Evolutionary conservation across 2,329 filamentous ascomycete species (phyloP).

Genomic region (Metarhizium humberi): DNA sequence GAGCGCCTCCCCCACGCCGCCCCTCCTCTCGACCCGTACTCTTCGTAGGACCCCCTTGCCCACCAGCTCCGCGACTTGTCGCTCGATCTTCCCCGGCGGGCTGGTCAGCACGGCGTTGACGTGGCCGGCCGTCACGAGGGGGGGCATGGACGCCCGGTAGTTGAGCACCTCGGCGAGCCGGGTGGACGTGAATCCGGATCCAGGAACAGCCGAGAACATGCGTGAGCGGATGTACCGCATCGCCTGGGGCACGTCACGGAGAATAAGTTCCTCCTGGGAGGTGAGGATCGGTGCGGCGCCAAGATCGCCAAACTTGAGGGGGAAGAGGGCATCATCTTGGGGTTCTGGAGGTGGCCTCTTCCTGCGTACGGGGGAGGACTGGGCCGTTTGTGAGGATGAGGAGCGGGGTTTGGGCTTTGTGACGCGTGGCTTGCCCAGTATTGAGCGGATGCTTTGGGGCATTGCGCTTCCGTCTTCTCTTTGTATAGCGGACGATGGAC

Average conservation of each 20-base stretch:
- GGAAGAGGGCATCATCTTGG: slow-evolving; percentile 21
- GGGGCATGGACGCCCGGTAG: slow-evolving; percentile 49
- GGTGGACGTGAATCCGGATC: slow-evolving; percentile 53
- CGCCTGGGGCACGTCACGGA: slow-evolving; percentile 55
- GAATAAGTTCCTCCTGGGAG: slow-evolving; percentile 35
- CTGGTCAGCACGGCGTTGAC: slow-evolving; percentile 49
- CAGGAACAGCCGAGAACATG: slow-evolving; percentile 58
- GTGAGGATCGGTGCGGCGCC: slow-evolving; percentile 48
- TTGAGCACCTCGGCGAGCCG: slow-evolving; percentile 55
- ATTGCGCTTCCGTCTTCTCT: slow-evolving; percentile 11
- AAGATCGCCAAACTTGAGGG: slow-evolving; percentile 47
- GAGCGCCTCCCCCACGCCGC: slow-evolving; percentile 54
- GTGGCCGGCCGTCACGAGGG: slow-evolving; percentile 57
- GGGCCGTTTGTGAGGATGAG: slow-evolving; percentile 6
- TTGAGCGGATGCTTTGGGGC: slow-evolving; percentile 25
- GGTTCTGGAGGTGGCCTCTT: slow-evolving; percentile 12
- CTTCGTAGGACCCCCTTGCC: slow-evolving; percentile 48
- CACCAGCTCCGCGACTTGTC: slow-evolving; percentile 55
- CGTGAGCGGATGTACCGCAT: slow-evolving; percentile 49
- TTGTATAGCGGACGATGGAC: not conserved
- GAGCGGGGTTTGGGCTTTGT: slow-evolving; percentile 18
- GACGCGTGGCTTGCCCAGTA: slow-evolving; percentile 28
- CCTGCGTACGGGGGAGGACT: slow-evolving; percentile 11
- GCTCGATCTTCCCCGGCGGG: slow-evolving; percentile 53
- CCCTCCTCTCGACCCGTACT: slow-evolving; percentile 53